These are phyloP conservation scores for Apiosordaria backusii DNA, from an alignment of 495 filamentous ascomycete species.

Conservation along the genomic window DNA sequence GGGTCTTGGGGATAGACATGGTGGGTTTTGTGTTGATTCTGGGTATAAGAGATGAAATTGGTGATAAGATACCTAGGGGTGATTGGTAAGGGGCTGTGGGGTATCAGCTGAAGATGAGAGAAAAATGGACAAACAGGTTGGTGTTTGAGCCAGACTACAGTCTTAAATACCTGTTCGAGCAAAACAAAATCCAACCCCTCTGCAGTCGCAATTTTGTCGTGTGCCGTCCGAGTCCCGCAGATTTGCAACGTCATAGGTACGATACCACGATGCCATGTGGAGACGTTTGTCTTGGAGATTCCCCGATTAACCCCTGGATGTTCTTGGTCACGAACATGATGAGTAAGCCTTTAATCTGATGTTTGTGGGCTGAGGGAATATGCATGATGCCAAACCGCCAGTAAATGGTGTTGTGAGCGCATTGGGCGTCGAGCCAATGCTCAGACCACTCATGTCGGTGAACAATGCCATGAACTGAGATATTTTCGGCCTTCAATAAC, in stretches of 20 bases:
- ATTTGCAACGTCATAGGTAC: conserved; percentile 3
- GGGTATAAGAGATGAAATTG: neutral
- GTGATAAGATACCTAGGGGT: neutral
- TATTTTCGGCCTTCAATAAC: no score
- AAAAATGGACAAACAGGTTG: neutral
- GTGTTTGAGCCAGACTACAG: neutral
- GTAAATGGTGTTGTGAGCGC: neutral
- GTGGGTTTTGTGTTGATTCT: conserved; percentile 3
- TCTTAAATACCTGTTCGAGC: neutral
- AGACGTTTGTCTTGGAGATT: neutral
- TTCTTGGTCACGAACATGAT: neutral
- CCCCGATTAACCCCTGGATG: neutral
- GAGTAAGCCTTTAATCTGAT: neutral
- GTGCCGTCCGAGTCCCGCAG: neutral
- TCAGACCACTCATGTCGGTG: neutral
- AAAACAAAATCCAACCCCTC: neutral
- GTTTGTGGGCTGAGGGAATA: neutral
- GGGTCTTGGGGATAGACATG: conserved; percentile 42
- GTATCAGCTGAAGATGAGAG: neutral
- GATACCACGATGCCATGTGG: neutral
- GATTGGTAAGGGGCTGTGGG: neutral
- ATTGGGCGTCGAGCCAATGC: neutral
- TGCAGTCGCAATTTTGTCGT: neutral
- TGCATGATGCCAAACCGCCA: neutral
- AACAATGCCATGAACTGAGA: neutral